Evolutionary conservation across 2,329 filamentous ascomycete species (phyloP), one percentile per base, ranked within the genome.

Genomic region (Zarea fungicola): DNA sequence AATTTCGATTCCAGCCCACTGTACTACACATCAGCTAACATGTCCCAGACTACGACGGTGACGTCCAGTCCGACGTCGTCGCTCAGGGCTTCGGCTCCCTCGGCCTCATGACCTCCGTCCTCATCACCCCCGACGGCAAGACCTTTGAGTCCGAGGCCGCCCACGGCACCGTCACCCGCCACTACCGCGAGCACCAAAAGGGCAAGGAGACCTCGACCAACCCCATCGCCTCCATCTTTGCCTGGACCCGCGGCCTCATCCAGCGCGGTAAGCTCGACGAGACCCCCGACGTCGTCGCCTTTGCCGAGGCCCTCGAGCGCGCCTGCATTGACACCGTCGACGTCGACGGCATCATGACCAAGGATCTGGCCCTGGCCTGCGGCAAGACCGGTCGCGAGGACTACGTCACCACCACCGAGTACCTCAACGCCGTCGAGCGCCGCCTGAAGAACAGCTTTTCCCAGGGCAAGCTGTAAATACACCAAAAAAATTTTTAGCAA

Each of bases 121-220:
- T 97, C 60, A 89, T 96, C 73, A 97, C 93, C 51, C 93, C 93
- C 49, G 89, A 95, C 69, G 93, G 93, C 69, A 89, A 93, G 76
- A 95, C 91, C 10, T 97, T 95, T 70, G 93, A 97, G 74, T 90
- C 91, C 52, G 93, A 97, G 78, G 93, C 93, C 56, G 93, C 93
- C 57, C 93, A 97, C 80, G 93, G 93, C 63, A 97, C 93, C 55
- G 93, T 99, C 58, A 99, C 93, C 48, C 89, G 93, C 63, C 93
- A 97, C 79, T 97, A 90, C 83, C 89, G 93, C 66, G 92, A 97
- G 77, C 88, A 97, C 80, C 93, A 97, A 74, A 96, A 96, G 79
- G 93, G 93, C 67, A 84, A 85, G 61, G 89, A 96, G 74, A 99
- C 93, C 49, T 96, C 90, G 37, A 99, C 93, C 59, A 97, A 99